A percentile compares a stretch with the other conserved stretches of the same genome.
These are phyloP conservation scores for Pythium oligandrum DNA, from an alignment of 352 stramenopile species.

Conservation along the genomic window DNA sequence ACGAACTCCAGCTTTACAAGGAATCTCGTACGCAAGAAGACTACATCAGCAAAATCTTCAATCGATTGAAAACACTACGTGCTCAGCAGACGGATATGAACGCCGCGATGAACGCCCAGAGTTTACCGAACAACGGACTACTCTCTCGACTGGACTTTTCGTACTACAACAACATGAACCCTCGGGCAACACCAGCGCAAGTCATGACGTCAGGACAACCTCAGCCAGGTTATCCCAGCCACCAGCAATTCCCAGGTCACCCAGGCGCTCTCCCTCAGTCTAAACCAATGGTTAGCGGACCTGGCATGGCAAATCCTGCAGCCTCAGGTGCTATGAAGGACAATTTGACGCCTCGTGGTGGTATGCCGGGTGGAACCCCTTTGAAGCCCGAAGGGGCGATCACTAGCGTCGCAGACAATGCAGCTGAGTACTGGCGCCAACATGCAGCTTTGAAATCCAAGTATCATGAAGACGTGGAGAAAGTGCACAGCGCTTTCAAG, in stretches of 20 bases:
- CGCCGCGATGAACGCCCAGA: slow-evolving; percentile 55
- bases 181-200: slow-evolving; percentile 18
- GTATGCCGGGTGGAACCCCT: neutral
- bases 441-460: slow-evolving; percentile 73
- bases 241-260: slow-evolving; percentile 35
- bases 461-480: slow-evolving; percentile 80
- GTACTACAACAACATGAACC: slow-evolving; percentile 69
- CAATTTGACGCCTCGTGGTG: slow-evolving; percentile 15
- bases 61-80: slow-evolving; percentile 69
- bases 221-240: slow-evolving; percentile 32
- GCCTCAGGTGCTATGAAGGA: slow-evolving; percentile 11
- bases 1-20: slow-evolving; percentile 80
- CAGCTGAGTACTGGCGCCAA: slow-evolving; percentile 73
- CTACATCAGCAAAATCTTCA: slow-evolving; percentile 88
- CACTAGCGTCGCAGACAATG: slow-evolving; percentile 31
- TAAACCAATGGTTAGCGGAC: slow-evolving; percentile 11
- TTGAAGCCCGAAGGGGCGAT: slow-evolving; percentile 13
- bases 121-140: slow-evolving; percentile 64
- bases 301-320: slow-evolving; percentile 15
- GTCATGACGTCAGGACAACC: slow-evolving; percentile 17
- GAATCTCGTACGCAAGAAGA: slow-evolving; percentile 80
- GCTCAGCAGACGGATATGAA: slow-evolving; percentile 71
- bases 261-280: slow-evolving; percentile 15
- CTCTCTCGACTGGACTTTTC: slow-evolving; percentile 69
- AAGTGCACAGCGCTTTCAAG: slow-evolving; percentile 82